These are phyloP conservation scores for Talaromyces nanjingensis DNA, from an alignment of 495 filamentous ascomycete genomes.

Conservation along the genomic window DNA sequence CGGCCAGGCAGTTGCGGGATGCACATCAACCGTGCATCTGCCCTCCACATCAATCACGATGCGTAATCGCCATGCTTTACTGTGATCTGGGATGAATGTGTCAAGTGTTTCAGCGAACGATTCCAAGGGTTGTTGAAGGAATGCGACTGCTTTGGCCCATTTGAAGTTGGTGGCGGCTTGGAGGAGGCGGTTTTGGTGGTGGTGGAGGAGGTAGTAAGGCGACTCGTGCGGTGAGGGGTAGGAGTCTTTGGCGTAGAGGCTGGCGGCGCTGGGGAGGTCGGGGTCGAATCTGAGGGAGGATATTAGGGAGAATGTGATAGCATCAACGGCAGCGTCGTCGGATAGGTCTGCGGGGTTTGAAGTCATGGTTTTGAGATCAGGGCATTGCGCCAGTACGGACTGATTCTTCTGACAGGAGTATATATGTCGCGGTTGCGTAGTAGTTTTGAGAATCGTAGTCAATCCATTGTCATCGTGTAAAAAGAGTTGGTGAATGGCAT, in stretches of 20 bases:
- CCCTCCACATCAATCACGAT: conserved; percentile 46
- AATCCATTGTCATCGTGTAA: neutral
- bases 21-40: conserved; percentile 39
- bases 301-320: conserved; percentile 35
- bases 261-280: conserved; percentile 39
- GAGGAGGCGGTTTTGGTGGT: conserved; percentile 78
- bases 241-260: conserved; percentile 32
- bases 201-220: conserved; percentile 78
- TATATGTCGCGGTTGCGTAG: neutral
- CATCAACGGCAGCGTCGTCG: neutral
- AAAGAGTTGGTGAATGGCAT: neutral
- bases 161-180: conserved; percentile 62
- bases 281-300: conserved; percentile 73
- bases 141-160: conserved; percentile 38
- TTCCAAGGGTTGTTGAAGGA: conserved; percentile 22
- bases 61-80: conserved; percentile 43
- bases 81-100: conserved; percentile 26
- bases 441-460: neutral
- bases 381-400: neutral
- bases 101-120: conserved; percentile 26
- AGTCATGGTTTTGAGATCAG: neutral
- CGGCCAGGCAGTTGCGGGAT: conserved; percentile 39
- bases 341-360: neutral
- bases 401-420: neutral
- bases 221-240: conserved; percentile 35